Evolutionary conservation across 768 basidiomycete species (phyloP), one percentile per base, ranked within the genome.

Genomic region (Phlebiopsis flavidoalba): DNA sequence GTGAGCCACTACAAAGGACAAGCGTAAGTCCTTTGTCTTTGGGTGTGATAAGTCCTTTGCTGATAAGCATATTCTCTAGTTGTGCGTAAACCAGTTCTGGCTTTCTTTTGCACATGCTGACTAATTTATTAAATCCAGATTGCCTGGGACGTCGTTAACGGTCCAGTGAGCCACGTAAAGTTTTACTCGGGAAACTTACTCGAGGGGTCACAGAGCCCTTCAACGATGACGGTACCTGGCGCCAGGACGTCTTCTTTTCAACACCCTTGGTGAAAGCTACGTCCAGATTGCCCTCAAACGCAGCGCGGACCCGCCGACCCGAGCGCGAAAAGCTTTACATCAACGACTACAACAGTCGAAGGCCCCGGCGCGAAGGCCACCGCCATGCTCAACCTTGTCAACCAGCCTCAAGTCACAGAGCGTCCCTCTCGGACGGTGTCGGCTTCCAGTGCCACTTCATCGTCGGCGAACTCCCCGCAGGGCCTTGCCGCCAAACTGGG

Each of bases 391-490:
- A 80, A 78, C 61, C 79, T 86, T 52, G 78, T 84, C 22, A n/a
- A 74, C 77, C 58, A 69, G 74, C 15, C 79, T 87, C 49, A 69
- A 80, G 64, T 70, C 73, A 0, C 70, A 73, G 22, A 78, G 77
- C 21, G 77, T 77, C 1, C 85, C 86, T 4, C 75, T 87, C 64
- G 80, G n/a, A 86, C 66, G 86, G 85, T 46, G 72, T 88, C 46
- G 86, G 86, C 59, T 74, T 85, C 56, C 80, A 86, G 72, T 71
- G 75, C 53, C 86, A 87, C 70, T 74, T 86, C 62, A 82, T 86
- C 67, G 80, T 86, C 40, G 85, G 84, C 24, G 66, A 79, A 61
- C 74, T 87, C 17, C 81, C n/a, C 83, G 0, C 69, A 76, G 3
- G 61, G 66, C 12, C 68, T 87, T 51, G 73, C 78, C 56, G 69